Base-by-base conservation (phyloP, 495 filamentous ascomycete species). In the Podospora didyma region DNA sequence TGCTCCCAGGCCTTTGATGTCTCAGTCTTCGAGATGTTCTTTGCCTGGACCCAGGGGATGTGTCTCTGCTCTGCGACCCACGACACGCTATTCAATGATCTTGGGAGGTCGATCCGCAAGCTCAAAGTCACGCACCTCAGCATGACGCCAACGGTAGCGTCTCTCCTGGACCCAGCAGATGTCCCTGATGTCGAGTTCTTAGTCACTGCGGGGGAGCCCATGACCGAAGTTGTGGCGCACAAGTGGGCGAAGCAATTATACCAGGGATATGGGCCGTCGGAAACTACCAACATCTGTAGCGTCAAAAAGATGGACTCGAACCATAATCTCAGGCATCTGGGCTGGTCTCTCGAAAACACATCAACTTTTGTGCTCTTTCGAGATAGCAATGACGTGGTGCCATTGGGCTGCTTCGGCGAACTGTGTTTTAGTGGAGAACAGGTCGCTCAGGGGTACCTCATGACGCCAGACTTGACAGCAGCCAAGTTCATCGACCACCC, bases 381-480 rank as follows among this genome's bases (percentile, higher is more conserved):
- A 7, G 62, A 66, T 1, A 65, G 69, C 7, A 65, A 78, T 12
- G 57, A 69, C 3, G 34, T 83, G 2, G 66, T 88, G 7, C 88
- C 87, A 0, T 60, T 78, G 0, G 89, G 89, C n/a, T 83, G 78
- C 48, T 69, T 88, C 39, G 90, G 90, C 17, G 88, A 93, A 67
- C 69, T 93, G n/a, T 89, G 83, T 59, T 91, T 92, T 66, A 89
- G 88, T n/a, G 90, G 89, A 0, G 82, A 86, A 46, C 89, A 93
- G 71, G 79, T 92, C 31, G 86, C 82, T 49, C 75, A 78, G n/a
- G 89, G 87, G 5, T 93, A 93, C 63, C 73, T 92, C 34, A 77
- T 81, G 46, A 74, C 75, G 63, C 73, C 76, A 1, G 75, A 79
- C 3, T 68, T 87, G 28, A 86, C 80, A 1, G 63, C 71, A 0